Conservation (phyloP, 805 yeast genomes). For the Lachancea lanzarotensis region DNA sequence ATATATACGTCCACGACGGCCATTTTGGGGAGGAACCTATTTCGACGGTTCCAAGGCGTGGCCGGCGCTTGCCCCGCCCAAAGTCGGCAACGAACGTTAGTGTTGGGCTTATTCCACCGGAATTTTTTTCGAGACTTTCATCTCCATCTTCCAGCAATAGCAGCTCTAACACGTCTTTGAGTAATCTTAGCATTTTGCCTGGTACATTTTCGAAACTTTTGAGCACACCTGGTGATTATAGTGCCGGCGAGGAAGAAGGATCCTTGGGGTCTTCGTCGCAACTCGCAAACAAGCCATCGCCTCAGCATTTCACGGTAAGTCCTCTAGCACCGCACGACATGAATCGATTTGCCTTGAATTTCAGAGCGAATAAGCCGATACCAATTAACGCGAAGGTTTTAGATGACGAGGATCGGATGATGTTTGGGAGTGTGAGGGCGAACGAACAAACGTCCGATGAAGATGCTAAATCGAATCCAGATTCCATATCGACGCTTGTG, state of each 20-base stretch:
- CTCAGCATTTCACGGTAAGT: slow-evolving; percentile 13
- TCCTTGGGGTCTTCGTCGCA: slow-evolving; percentile 28
- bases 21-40: slow-evolving; percentile 17
- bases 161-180: slow-evolving; percentile 27
- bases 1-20: slow-evolving; percentile 33
- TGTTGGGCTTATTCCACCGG: slow-evolving; percentile 32
- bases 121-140: slow-evolving; percentile 30
- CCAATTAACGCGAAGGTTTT: slow-evolving; percentile 12
- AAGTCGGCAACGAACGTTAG: slow-evolving; percentile 13
- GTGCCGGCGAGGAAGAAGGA: slow-evolving; percentile 3
- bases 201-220: slow-evolving; percentile 22
- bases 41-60: slow-evolving; percentile 2
- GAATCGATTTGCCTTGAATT: slow-evolving; percentile 21
- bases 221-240: slow-evolving; percentile 5
- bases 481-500: slow-evolving; percentile 7
- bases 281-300: slow-evolving; percentile 18
- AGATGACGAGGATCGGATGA: slow-evolving; percentile 29
- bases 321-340: slow-evolving; percentile 17
- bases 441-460: slow-evolving; percentile 4
- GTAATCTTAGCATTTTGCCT: slow-evolving; percentile 17
- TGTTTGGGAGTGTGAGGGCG: slow-evolving; percentile 19
- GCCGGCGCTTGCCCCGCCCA: slow-evolving; percentile 9
- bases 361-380: slow-evolving; percentile 13
- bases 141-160: slow-evolving; percentile 30
- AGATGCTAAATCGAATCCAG: slow-evolving; percentile 5